Evolutionary conservation across 192 early-diverging fungal species (phyloP), one percentile per base, ranked within the genome.

Genomic region (Phycomyces blakesleeanus): DNA sequence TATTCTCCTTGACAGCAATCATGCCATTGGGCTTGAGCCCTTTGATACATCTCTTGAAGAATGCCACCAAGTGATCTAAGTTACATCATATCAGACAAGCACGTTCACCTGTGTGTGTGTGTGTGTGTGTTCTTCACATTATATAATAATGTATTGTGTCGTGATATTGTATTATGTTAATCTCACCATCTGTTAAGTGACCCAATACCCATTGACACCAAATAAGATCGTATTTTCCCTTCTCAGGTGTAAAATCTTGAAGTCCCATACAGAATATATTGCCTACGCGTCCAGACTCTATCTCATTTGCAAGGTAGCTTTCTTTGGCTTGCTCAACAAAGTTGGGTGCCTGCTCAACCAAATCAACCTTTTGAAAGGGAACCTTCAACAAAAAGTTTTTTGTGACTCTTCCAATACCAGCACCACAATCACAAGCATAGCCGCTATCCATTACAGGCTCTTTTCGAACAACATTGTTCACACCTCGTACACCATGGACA

Each of bases 141-240:
- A n/a, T n/a, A n/a, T n/a, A n/a, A n/a, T n/a, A n/a, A n/a, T n/a
- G 25, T 24, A 24, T 21, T 42, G 22, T 34, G 50, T 37, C 9
- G 41, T 18, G 16, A 40, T 2, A 11, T 41, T 15, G 26, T 34
- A 14, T 52, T 5, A 24, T 10, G 5, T 3, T 52, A 0, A 5
- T 29, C 61, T 52, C 77, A 91, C 90, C 88, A 66, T 98, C 91
- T 2, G 88, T 96, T 61, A 98, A 79, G 75, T 98, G 94, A 22
- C 90, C 88, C 22, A 98, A 75, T 1, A 97, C 94, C 96, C 96
- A 98, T 75, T 98, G 96, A 69, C 89, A 93, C 96, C 96, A 98
- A 37, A 98, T 92, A n/a, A 94, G 75, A 62, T 96, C 92, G 75
- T 97, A 98, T 18, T 84, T 77, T 0, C 73, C 77, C 20, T 77